phyloP scores from a whole-genome alignment of 2,329 filamentous ascomycete genomes.

The Diaporthe aspalathi region DNA sequence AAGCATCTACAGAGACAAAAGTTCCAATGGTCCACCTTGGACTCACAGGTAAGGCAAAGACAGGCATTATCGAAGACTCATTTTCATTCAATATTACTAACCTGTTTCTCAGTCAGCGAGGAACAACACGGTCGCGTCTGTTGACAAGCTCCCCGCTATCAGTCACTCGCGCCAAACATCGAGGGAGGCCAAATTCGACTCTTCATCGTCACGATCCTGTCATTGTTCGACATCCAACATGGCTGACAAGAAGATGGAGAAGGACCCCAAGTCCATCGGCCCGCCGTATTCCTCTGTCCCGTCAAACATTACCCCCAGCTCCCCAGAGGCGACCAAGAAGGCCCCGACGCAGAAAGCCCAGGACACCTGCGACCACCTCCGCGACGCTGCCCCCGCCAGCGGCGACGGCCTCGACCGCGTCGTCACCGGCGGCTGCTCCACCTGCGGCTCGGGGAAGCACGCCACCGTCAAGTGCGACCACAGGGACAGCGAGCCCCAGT shows the following conservation, averaged over 20 bases:
- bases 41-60: neutral
- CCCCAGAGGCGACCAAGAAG: neutral
- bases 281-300: neutral
- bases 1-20: neutral
- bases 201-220: neutral
- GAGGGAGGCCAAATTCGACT: neutral
- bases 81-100: neutral
- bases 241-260: neutral
- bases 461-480: neutral
- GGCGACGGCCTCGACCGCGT: neutral
- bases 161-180: neutral
- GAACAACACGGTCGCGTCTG: neutral
- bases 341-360: neutral
- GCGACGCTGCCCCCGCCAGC: too few relatives aligned
- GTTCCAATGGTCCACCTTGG: neutral
- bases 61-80: neutral
- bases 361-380: neutral
- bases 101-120: neutral
- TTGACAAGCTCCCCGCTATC: neutral
- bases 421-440: conserved; percentile 2
- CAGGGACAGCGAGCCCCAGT: neutral
- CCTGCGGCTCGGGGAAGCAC: conserved; percentile 4
- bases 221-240: neutral
- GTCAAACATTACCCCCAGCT: neutral
- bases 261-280: neutral